Evolutionary conservation across 2,329 filamentous ascomycete genomes (phyloP).

Genomic region (Dothideomycetes sp.): DNA sequence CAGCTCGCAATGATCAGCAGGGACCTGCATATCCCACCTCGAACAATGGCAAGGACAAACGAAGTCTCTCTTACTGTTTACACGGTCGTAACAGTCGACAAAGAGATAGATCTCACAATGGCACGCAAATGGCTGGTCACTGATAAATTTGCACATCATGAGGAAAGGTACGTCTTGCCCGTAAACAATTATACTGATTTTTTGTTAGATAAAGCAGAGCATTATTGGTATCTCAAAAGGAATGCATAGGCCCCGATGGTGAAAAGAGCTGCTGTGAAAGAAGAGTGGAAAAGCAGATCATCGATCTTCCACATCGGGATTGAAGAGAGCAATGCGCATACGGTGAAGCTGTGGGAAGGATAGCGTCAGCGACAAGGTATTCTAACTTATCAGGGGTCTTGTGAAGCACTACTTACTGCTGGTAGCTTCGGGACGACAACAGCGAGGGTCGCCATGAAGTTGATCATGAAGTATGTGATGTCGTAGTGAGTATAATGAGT

Average conservation of each 20-base stretch:
- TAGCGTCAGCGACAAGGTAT: constrained; percentile 9
- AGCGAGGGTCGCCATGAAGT: constrained; percentile 81
- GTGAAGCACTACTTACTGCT: constrained; percentile 55
- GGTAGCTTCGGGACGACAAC: constrained; percentile 96
- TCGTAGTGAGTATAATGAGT: constrained; percentile 99
- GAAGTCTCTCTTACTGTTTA: background rate
- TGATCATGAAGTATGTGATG: constrained; percentile 92
- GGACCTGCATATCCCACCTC: background rate
- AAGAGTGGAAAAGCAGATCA: constrained; percentile 8
- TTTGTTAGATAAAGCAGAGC: constrained; percentile 8
- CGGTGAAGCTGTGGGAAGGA: constrained; percentile 25
- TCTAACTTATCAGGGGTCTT: constrained; percentile 5
- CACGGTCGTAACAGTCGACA: background rate
- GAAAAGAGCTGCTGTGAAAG: background rate
- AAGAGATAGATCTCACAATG: no score
- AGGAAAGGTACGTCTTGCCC: background rate
- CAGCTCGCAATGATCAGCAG: background rate
- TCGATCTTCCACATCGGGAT: constrained; percentile 22
- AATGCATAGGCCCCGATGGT: constrained; percentile 4
- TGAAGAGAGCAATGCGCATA: constrained; percentile 29
- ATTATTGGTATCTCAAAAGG: constrained; percentile 13
- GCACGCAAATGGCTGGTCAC: background rate
- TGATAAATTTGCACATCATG: no score
- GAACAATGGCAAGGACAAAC: background rate
- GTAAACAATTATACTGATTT: constrained; percentile 2